Evolutionary conservation across 768 basidiomycete species (phyloP), one percentile per base, ranked within the genome.

Genomic region (Suillus plorans): DNA sequence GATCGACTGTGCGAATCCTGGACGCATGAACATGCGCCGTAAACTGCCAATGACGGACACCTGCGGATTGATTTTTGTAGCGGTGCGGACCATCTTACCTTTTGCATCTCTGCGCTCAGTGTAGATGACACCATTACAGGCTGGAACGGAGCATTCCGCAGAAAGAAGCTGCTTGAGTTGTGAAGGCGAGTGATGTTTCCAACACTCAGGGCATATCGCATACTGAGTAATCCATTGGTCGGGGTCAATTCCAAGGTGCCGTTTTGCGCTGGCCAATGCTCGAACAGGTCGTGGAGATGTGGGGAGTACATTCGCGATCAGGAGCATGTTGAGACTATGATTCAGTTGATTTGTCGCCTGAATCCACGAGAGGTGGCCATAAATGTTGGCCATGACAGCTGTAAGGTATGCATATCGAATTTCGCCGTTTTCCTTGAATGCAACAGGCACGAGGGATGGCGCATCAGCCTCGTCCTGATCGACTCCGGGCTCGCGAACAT

Each of bases 171-270:
- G n/a, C 4, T 10, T 47, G 0, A 47, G 9, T n/a, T 47, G 45
- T 4, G 4, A 10, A 4, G n/a, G 45, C 0, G 45, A 22, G 22
- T 12, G 13, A 12, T 47, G n/a, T n/a, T 47, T 47, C 45, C 45
- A 47, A n/a, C 45, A 47, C 45, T 47, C 10, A 4, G n/a, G 4
- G n/a, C 45, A 47, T 22, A 47, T 47, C 4, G n/a, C 12, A 3
- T 73, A 72, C 53, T 69, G 63, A 0, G 63, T 73, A 31, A 75
- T 75, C 47, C 63, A 64, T n/a, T 64, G 64, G 42, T 75, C 71
- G 2, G 72, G 64, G 42, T 75, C 73, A 25, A 75, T 63, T 3
- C 74, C 69, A 31, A 74, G 71, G 3, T 69, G 68, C n/a, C 63
- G 53, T 47, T 71, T 69, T 4, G 66, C 66, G 14, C 68, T 58